Conservation (phyloP, 306 rosid species). For the Lathyrus aphaca region DNA sequence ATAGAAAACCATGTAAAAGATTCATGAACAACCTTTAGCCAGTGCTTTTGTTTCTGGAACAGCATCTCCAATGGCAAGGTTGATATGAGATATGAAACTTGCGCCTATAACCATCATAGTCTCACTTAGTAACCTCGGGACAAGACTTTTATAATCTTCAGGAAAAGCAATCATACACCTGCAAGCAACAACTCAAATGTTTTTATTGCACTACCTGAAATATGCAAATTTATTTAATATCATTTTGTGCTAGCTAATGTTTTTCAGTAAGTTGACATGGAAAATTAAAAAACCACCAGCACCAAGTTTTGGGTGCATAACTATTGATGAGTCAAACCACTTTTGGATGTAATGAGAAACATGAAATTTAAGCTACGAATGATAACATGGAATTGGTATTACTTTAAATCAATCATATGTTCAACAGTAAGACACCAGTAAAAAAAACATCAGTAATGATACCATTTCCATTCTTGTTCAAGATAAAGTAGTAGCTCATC, state of each 20-base stretch:
- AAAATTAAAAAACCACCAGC: slow-evolving; percentile 23
- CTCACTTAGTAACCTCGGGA: slow-evolving; percentile 87
- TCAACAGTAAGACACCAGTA: slow-evolving; percentile 15
- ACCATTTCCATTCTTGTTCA: slow-evolving; percentile 99
- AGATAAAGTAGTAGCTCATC: slow-evolving; percentile 95
- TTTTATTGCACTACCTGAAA: slow-evolving; percentile 10
- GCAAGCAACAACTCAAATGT: slow-evolving; percentile 44
- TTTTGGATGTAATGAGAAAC: slow-evolving; percentile 28
- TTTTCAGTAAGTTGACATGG: slow-evolving; percentile 21
- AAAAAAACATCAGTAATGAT: slow-evolving; percentile 38
- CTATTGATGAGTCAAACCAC: slow-evolving; percentile 9
- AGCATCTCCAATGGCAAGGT: slow-evolving; percentile 80
- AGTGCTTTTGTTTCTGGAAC: slow-evolving; percentile 96
- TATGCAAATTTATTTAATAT: slow-evolving; percentile 14
- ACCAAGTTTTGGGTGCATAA: slow-evolving; percentile 17
- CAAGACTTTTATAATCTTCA: slow-evolving; percentile 78
- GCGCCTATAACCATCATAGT: slow-evolving; percentile 77
- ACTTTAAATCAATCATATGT: slow-evolving; percentile 23
- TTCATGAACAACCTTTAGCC: slow-evolving; percentile 70
- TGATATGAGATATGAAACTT: slow-evolving; percentile 84
- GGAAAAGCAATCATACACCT: slow-evolving; percentile 96
- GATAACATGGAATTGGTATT: neutral
- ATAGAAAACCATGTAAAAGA: slow-evolving; percentile 27
- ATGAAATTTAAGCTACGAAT: slow-evolving; percentile 13
- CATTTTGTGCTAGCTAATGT: slow-evolving; percentile 27